Evolutionary conservation across 2,329 filamentous ascomycete genomes (phyloP).

Genomic region (Diaporthe citriasiana): DNA sequence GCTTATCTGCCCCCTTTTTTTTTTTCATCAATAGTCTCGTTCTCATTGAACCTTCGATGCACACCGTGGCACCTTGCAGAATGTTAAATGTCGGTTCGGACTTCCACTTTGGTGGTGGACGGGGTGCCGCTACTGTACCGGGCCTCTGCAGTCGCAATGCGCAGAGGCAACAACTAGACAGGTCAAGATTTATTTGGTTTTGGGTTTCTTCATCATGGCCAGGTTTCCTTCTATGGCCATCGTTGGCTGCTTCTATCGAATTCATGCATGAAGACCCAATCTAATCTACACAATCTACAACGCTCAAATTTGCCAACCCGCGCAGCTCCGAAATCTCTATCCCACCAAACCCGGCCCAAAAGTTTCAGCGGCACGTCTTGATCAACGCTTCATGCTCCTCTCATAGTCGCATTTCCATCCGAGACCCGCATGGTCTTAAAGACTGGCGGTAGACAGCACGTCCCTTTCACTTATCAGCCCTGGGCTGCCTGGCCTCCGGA

Average conservation of each 20-base stretch:
- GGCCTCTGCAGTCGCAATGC: not conserved
- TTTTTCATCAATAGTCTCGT: not conserved
- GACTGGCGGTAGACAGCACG: not conserved
- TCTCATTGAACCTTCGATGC: not conserved
- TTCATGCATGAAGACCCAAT: not conserved
- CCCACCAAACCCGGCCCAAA: not conserved
- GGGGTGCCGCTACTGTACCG: too few relatives aligned
- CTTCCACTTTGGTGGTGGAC: not conserved
- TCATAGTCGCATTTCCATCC: too few relatives aligned
- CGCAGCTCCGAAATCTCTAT: not conserved
- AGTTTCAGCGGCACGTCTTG: not conserved
- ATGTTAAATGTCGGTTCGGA: not conserved
- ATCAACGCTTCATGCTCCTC: not conserved
- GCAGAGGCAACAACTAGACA: not conserved
- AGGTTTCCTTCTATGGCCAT: not conserved
- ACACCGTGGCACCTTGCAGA: not conserved
- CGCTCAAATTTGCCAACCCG: not conserved
- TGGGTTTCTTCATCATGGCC: not conserved
- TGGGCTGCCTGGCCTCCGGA: not conserved
- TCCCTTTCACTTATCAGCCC: not conserved
- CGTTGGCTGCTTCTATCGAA: not conserved
- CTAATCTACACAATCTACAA: not conserved
- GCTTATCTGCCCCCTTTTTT: not conserved
- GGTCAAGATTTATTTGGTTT: too few relatives aligned
- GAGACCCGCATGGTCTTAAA: not conserved